phyloP scores from a whole-genome alignment of 495 filamentous ascomycete species.

The Bathelium albidoporum region DNA sequence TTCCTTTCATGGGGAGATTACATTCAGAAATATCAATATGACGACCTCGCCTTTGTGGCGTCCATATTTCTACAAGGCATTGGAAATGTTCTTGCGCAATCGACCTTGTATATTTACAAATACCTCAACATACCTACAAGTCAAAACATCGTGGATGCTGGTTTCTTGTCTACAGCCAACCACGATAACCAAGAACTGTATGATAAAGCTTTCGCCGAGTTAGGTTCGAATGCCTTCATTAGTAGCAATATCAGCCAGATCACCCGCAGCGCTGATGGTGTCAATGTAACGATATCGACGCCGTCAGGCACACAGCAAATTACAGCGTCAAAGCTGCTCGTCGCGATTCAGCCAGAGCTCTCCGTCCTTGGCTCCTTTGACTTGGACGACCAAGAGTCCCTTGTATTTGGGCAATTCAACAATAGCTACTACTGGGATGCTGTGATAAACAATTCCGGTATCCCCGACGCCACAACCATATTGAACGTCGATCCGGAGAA shows the following conservation, averaged over 20 bases:
- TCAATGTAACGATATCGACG: slow-evolving; percentile 30
- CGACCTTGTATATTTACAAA: slow-evolving; percentile 25
- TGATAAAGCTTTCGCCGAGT: slow-evolving; percentile 23
- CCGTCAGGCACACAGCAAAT: slow-evolving; percentile 31
- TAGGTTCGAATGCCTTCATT: slow-evolving; percentile 28
- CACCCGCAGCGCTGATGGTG: slow-evolving; percentile 16
- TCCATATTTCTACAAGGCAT: slow-evolving; percentile 29
- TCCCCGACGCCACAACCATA: slow-evolving; percentile 23
- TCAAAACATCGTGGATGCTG: slow-evolving; percentile 10
- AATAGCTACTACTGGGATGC: slow-evolving; percentile 37
- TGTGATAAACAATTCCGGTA: slow-evolving; percentile 34
- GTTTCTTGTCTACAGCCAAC: slow-evolving; percentile 25
- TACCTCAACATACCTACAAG: slow-evolving; percentile 16
- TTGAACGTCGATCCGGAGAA: slow-evolving; percentile 27
- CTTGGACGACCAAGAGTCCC: slow-evolving; percentile 28
- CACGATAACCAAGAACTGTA: slow-evolving; percentile 38
- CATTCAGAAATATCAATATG: slow-evolving; percentile 31
- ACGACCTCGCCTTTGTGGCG: slow-evolving; percentile 23
- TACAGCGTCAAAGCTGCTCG: slow-evolving; percentile 37
- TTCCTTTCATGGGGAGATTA: slow-evolving; percentile 37
- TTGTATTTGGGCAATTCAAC: slow-evolving; percentile 34
- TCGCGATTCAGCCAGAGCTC: slow-evolving; percentile 35
- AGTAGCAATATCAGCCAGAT: slow-evolving; percentile 25
- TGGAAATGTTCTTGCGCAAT: slow-evolving; percentile 33
- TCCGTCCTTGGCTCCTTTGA: slow-evolving; percentile 25